Evolutionary conservation across 208 protist genomes (phyloP).

Genomic region (Leishmania arabica): DNA sequence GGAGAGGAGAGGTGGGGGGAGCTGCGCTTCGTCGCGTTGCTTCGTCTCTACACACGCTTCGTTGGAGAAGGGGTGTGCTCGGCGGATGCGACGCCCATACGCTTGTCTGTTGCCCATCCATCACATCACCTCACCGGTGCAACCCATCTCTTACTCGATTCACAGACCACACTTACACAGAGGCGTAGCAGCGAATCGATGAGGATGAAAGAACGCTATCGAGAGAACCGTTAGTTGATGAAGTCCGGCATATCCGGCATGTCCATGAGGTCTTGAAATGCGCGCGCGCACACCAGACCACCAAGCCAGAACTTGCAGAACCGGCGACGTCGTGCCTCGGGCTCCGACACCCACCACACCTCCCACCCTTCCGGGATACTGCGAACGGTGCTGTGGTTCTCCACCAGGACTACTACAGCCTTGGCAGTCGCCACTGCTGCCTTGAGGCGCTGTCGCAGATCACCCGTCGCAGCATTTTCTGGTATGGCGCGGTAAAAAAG

Average conservation of each 20-base stretch:
- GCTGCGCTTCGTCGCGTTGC: neutral
- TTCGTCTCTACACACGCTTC: neutral
- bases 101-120: no score
- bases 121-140: neutral
- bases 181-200: neutral
- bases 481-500: slow-evolving; percentile 18
- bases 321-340: slow-evolving; percentile 50
- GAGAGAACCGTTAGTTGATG: slow-evolving; percentile 33
- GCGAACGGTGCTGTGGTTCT: slow-evolving; percentile 12
- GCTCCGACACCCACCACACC: slow-evolving; percentile 73
- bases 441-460: slow-evolving; percentile 26
- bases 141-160: neutral
- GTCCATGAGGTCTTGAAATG: slow-evolving; percentile 73
- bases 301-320: slow-evolving; percentile 73
- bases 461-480: neutral
- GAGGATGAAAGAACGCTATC: neutral
- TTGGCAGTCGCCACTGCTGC: slow-evolving; percentile 27
- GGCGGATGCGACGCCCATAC: neutral
- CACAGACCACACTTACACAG: neutral
- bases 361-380: slow-evolving; percentile 52
- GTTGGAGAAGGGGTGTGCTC: neutral
- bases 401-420: slow-evolving; percentile 29
- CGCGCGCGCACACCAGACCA: slow-evolving; percentile 40
- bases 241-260: slow-evolving; percentile 88
- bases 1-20: no score